These are phyloP conservation scores for Eutrema yunnanense DNA, from an alignment of 345 rosid genomes.

Conservation along the genomic window DNA sequence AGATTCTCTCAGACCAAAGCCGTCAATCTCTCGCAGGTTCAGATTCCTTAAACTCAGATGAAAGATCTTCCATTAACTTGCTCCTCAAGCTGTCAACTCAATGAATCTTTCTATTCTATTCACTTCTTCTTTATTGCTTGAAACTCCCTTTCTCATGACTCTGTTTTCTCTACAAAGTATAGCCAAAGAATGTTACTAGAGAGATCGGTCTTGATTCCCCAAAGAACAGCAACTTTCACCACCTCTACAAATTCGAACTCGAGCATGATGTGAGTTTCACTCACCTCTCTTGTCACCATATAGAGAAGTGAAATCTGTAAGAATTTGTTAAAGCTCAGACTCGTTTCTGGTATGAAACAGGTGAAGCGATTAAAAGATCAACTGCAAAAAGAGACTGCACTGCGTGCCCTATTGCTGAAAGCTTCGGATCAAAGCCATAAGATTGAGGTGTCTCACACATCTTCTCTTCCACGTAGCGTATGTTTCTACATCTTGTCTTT, in stretches of 20 bases:
- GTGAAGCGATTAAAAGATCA: conserved; percentile 23
- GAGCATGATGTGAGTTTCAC: conserved; percentile 29
- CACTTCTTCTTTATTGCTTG: background rate
- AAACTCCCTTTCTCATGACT: conserved; percentile 7
- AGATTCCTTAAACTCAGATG: background rate
- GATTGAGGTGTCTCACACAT: conserved; percentile 11
- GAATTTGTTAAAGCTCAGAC: background rate
- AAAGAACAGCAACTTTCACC: conserved; percentile 15
- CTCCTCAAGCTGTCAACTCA: conserved; percentile 14
- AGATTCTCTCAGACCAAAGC: conserved; percentile 17
- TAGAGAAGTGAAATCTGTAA: background rate
- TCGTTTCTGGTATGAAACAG: conserved; percentile 19
- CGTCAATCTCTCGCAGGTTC: conserved; percentile 16
- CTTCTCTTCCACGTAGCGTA: conserved; percentile 25
- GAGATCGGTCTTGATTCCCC: conserved; percentile 19
- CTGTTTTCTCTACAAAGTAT: conserved; percentile 5
- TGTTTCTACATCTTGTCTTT: background rate
- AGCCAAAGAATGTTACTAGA: conserved; percentile 13
- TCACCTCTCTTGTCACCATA: background rate
- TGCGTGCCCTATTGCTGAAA: conserved; percentile 13
- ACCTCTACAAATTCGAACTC: conserved; percentile 25
- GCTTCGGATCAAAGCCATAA: conserved; percentile 26
- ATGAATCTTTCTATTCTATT: background rate
- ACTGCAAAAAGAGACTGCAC: conserved; percentile 20
- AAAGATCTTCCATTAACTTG: conserved; percentile 3